Base-by-base conservation (phyloP, 2,329 filamentous ascomycete species). In the Xylariaceae sp. region DNA sequence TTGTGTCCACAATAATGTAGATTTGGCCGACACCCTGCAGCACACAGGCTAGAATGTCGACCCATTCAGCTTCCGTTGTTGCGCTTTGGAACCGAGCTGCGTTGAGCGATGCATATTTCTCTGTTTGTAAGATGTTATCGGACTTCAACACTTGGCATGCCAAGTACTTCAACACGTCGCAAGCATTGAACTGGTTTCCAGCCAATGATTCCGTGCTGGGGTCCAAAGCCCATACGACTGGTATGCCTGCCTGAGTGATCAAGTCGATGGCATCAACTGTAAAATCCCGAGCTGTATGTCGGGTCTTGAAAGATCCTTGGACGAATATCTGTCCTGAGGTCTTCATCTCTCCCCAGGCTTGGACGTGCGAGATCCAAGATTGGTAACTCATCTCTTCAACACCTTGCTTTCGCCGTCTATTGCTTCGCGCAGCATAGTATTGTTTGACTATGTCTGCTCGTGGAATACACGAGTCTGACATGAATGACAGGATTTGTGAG, bases 1-100 rank as follows among this genome's bases (percentile, higher is more conserved):
- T 38, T 28, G 42, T 18, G 31, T 48, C 46, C n/a, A 48, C 28
- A 41, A 48, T 42, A 9, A 48, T 42, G 46, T 48, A 48, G 19
- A 48, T 33, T 17, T 48, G 46, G 13, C 28, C 34, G 28, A 48
- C 42, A 16, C 28, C 46, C 7, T 48, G 22, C 7, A 48, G 16
- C 19, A 42, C 22, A 1, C 28, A 41, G n/a, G 38, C 14, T 6
- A 48, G 14, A 14, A 36, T 10, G 10, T 36, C 33, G 14, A 36
- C 33, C 33, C 33, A 36, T 14, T 36, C 10, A 36, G 33, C 10
- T 36, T 36, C 33, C 33, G 33, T 36, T 14, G 14, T 14, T 10
- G 33, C 33, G 14, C 33, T 36, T 14, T 36, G 33, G 14, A 36
- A 36, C 33, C 33, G 33, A 14, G 33, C 33, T 10, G 33, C 33